These are phyloP conservation scores for Ambrosiella beaveri DNA, from an alignment of 2,329 filamentous ascomycete species.

Conservation along the genomic window DNA sequence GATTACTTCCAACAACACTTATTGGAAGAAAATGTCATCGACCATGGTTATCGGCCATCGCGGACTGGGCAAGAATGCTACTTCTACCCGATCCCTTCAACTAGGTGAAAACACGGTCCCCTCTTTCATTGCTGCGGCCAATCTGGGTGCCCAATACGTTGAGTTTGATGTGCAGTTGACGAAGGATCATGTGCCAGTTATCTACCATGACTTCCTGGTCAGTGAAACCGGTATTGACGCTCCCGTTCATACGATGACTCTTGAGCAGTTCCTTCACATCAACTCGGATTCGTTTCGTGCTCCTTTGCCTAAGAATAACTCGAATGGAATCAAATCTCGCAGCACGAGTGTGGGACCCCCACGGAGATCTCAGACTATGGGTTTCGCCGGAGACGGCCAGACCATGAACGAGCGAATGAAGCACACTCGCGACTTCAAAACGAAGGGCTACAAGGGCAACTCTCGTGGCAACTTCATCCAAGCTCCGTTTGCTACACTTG, in stretches of 20 bases:
- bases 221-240: constrained; percentile 96
- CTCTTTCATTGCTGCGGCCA: constrained; percentile 91
- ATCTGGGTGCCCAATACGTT: constrained; percentile 63
- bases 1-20: constrained; percentile 76
- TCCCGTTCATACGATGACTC: constrained; percentile 81
- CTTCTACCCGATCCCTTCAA: constrained; percentile 71
- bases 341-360: constrained; percentile 24
- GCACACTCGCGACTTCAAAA: constrained; percentile 87
- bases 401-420: constrained; percentile 73
- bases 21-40: constrained; percentile 83
- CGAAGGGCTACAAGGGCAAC: constrained; percentile 91
- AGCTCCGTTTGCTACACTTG: constrained; percentile 83
- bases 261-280: constrained; percentile 90
- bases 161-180: constrained; percentile 87
- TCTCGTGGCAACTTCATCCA: constrained; percentile 89
- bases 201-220: constrained; percentile 96
- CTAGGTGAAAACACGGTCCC: constrained; percentile 90
- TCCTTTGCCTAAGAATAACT: not conserved
- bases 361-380: constrained; percentile 37
- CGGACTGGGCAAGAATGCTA: constrained; percentile 78
- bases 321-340: constrained; percentile 14
- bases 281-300: constrained; percentile 32
- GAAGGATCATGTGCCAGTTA: constrained; percentile 96
- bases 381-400: constrained; percentile 27
- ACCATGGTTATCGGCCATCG: constrained; percentile 65